Percentiles rank a stretch among this genome's conserved stretches.
Conservation (phyloP, 1,284 basidiomycete species). For the Microbotryum lychnidis-dioicae region DNA sequence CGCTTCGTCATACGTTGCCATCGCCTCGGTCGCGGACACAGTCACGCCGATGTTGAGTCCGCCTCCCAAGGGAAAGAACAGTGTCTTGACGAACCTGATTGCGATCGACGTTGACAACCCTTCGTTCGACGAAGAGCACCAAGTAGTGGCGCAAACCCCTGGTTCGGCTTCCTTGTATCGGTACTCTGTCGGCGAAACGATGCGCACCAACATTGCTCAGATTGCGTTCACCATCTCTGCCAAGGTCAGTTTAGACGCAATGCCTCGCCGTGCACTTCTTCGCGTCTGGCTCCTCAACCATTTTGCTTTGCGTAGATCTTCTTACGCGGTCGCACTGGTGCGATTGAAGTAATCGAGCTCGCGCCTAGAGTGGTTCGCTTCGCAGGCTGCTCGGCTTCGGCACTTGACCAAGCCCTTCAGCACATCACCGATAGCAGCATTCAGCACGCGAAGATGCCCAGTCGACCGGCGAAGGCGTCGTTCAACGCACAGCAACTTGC, state of each 20-base stretch:
- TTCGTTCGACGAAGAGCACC: neutral
- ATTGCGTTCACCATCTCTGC: slow-evolving; percentile 14
- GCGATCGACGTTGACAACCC: neutral
- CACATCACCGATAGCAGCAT: too few species aligned
- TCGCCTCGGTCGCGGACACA: neutral
- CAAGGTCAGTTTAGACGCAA: slow-evolving; percentile 8
- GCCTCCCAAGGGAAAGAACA: slow-evolving; percentile 1
- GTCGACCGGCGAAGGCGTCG: too few species aligned
- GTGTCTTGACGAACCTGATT: slow-evolving; percentile 1
- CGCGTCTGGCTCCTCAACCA: neutral
- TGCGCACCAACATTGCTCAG: slow-evolving; percentile 6
- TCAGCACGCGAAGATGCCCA: too few species aligned
- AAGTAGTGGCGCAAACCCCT: neutral
- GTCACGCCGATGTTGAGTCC: neutral
- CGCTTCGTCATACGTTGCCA: slow-evolving; percentile 5
- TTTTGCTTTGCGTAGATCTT: slow-evolving; percentile 4
- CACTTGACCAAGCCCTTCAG: neutral
- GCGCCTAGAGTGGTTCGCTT: slow-evolving; percentile 3
- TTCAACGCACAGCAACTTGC: too few species aligned
- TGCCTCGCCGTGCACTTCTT: neutral
- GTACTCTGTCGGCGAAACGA: slow-evolving; percentile 30
- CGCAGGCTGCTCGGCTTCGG: slow-evolving; percentile 4
- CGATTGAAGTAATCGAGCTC: slow-evolving; percentile 14
- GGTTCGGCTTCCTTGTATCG: slow-evolving; percentile 7
- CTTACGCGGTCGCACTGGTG: neutral